Evolutionary conservation across 2,329 filamentous ascomycete genomes (phyloP).

Genomic region (Geosmithia morbida): DNA sequence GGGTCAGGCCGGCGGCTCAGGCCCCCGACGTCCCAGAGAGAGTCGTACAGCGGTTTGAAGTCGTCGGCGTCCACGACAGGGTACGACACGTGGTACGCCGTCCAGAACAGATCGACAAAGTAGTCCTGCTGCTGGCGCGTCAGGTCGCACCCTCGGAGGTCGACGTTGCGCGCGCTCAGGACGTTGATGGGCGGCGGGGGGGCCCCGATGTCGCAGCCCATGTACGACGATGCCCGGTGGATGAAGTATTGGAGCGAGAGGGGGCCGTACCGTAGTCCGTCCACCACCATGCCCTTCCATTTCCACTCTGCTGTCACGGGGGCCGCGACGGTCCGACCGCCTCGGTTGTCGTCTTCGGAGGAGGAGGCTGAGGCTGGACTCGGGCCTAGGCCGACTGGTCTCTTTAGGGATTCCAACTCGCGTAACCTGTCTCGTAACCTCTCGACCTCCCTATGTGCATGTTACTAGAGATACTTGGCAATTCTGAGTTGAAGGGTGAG

Average conservation of each 20-base stretch:
- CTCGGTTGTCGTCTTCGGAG: background rate
- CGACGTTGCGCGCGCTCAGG: background rate
- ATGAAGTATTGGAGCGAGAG: background rate
- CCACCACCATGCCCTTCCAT: constrained; percentile 1
- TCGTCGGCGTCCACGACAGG: constrained; percentile 1
- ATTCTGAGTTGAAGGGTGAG: background rate
- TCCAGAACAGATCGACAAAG: constrained; percentile 3
- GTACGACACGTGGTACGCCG: constrained; percentile 1
- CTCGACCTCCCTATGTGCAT: background rate
- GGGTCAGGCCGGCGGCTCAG: background rate
- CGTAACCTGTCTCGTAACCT: background rate
- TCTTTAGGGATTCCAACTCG: background rate
- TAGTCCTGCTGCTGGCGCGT: constrained; percentile 1
- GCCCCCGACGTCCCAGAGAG: constrained; percentile 1
- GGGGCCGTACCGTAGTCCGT: constrained; percentile 1
- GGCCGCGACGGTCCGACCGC: too few relatives aligned
- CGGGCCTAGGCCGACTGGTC: background rate
- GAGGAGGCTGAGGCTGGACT: background rate
- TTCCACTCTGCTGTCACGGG: background rate
- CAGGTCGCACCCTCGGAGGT: background rate
- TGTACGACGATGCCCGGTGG: background rate
- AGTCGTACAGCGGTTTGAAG: constrained; percentile 1
- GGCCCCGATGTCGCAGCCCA: background rate
- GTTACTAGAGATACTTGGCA: too few relatives aligned
- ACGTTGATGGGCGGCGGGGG: background rate